Conservation (phyloP, 257 asterid genomes). For the Craterostigma plantagineum region DNA sequence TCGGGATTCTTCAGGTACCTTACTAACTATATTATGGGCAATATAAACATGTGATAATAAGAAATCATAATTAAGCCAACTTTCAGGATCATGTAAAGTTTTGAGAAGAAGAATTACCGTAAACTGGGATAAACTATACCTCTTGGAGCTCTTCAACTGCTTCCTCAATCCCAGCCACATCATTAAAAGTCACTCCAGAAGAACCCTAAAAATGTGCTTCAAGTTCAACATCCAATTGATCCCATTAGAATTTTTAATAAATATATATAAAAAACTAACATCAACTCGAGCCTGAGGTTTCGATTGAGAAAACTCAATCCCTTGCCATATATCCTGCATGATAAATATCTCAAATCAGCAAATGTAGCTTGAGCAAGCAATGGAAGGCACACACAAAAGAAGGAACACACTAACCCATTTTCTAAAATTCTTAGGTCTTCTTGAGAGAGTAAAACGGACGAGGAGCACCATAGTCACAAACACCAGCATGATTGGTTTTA, state of each 20-base stretch:
- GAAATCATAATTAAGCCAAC: background rate
- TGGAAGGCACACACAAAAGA: slow-evolving; percentile 12
- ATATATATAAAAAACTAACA: slow-evolving; percentile 33
- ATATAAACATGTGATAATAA: slow-evolving; percentile 4
- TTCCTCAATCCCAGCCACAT: slow-evolving; percentile 97
- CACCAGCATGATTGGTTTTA: slow-evolving; percentile 61
- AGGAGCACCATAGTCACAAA: slow-evolving; percentile 70
- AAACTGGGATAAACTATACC: slow-evolving; percentile 18
- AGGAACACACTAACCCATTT: slow-evolving; percentile 54
- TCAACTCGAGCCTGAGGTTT: slow-evolving; percentile 99
- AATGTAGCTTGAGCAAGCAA: background rate
- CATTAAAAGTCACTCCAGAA: slow-evolving; percentile 78
- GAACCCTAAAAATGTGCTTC: slow-evolving; percentile 46
- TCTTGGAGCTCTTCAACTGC: slow-evolving; percentile 99
- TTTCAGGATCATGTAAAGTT: background rate
- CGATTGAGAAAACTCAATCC: slow-evolving; percentile 91
- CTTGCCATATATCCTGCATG: slow-evolving; percentile 98
- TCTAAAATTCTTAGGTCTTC: slow-evolving; percentile 88
- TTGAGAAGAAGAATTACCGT: background rate
- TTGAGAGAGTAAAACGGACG: slow-evolving; percentile 83
- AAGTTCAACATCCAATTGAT: background rate
- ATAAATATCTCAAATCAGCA: background rate
- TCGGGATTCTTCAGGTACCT: slow-evolving; percentile 94
- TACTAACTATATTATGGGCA: slow-evolving; percentile 45
- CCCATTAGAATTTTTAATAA: slow-evolving; percentile 4